Evolutionary conservation across 352 stramenopile genomes (phyloP).

Genomic region (Pythium myriotylum): DNA sequence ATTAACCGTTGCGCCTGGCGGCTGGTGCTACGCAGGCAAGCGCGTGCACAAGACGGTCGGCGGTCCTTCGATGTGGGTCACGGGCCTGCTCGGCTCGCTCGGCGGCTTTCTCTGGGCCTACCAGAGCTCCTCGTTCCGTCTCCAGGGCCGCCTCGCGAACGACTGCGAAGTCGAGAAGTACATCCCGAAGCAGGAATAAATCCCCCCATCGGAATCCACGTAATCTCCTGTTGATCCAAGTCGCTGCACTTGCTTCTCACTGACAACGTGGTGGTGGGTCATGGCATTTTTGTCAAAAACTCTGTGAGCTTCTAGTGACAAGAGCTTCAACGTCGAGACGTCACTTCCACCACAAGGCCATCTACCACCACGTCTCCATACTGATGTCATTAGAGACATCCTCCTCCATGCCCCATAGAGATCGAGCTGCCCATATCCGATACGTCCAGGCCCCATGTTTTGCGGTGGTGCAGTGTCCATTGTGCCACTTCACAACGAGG

Average conservation of each 20-base stretch:
- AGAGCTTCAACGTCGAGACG: no score
- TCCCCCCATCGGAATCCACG: background rate
- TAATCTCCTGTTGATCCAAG: background rate
- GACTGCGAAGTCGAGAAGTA: constrained; percentile 62
- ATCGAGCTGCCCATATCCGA: no score
- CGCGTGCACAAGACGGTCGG: constrained; percentile 68
- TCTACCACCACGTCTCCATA: no score
- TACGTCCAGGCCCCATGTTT: constrained; percentile 14
- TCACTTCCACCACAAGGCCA: no score
- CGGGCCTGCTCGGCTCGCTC: constrained; percentile 70
- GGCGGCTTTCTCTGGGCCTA: constrained; percentile 80
- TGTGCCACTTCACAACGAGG: constrained; percentile 8
- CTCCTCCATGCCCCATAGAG: no score
- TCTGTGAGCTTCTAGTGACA: no score
- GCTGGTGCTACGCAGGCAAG: constrained; percentile 35
- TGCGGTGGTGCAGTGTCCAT: constrained; percentile 10
- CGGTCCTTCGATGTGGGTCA: constrained; percentile 76
- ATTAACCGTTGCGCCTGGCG: no score
- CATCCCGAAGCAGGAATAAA: constrained; percentile 45
- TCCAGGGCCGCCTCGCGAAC: constrained; percentile 76
- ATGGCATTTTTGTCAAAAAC: no score
- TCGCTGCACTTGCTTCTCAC: no score
- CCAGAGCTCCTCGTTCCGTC: constrained; percentile 81
- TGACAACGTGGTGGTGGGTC: no score
- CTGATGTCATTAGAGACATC: no score